Percentiles rank a stretch among this genome's conserved stretches.
Evolutionary conservation across 192 early-diverging fungal species (phyloP).

Genomic region (Mortierella alpina): DNA sequence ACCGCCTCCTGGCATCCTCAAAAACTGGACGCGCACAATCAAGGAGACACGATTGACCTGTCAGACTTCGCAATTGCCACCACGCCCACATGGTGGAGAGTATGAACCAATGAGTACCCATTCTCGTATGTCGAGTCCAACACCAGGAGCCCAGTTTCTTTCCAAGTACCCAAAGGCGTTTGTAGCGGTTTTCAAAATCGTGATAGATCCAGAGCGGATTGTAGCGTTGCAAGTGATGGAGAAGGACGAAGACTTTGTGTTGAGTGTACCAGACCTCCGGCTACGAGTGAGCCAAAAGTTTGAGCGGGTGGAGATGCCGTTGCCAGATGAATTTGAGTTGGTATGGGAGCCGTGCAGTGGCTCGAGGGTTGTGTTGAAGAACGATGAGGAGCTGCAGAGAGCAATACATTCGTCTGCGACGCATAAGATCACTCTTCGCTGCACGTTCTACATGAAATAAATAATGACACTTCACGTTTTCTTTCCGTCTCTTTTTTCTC

Average conservation of each 20-base stretch:
- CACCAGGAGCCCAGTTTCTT: not conserved
- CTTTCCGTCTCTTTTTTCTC: not conserved
- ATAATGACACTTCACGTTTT: not conserved
- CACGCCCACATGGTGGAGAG: not conserved
- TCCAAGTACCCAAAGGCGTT: not conserved
- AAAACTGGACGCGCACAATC: no score
- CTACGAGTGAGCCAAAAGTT: constrained; percentile 16
- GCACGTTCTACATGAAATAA: constrained; percentile 6
- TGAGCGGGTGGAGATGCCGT: constrained; percentile 1
- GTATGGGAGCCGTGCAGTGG: constrained; percentile 23
- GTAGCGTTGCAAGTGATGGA: constrained; percentile 23
- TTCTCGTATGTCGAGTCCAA: not conserved
- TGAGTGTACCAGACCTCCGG: constrained; percentile 28
- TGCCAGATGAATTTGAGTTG: constrained; percentile 23
- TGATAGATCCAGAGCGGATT: constrained; percentile 19
- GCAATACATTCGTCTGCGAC: constrained; percentile 6
- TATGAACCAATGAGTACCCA: not conserved
- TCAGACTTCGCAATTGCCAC: no score
- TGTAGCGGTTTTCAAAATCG: constrained; percentile 17
- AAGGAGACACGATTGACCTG: no score
- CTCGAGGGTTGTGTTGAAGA: constrained; percentile 18
- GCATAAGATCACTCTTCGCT: constrained; percentile 21
- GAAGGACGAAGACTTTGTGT: not conserved
- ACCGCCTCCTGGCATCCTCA: no score
- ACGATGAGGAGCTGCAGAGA: constrained; percentile 24